Evolutionary conservation across 768 basidiomycete species (phyloP).

Genomic region (Leccinum variicolor): DNA sequence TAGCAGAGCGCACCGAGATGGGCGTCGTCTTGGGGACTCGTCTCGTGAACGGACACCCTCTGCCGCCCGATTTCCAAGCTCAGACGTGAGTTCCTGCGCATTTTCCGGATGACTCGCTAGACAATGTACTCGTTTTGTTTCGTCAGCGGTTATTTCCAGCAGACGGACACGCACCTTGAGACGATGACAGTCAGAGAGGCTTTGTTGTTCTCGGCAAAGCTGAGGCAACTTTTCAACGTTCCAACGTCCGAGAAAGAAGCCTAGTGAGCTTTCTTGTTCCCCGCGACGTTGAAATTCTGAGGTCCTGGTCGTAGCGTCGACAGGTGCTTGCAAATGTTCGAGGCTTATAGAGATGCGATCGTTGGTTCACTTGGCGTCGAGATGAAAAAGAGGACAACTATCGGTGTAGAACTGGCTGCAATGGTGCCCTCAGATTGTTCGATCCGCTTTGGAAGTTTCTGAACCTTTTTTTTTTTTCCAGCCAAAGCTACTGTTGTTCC

Average conservation of each 20-base stretch:
- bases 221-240: conserved; percentile 71
- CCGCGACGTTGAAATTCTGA: neutral
- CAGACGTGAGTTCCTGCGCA: conserved; percentile 41
- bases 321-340: conserved; percentile 58
- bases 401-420: conserved; percentile 84
- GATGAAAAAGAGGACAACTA: conserved; percentile 78
- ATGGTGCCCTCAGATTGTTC: conserved; percentile 37
- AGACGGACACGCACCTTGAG: conserved; percentile 76
- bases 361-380: conserved; percentile 69
- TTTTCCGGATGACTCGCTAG: too few species aligned
- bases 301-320: conserved; percentile 44
- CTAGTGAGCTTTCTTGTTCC: conserved; percentile 48
- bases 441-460: neutral
- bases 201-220: conserved; percentile 70
- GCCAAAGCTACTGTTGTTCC: conserved; percentile 78
- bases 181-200: conserved; percentile 80
- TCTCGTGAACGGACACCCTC: conserved; percentile 43
- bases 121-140: neutral
- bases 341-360: conserved; percentile 62
- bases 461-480: conserved; percentile 17
- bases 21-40: conserved; percentile 41
- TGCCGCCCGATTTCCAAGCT: conserved; percentile 50
- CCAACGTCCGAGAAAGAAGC: conserved; percentile 70
- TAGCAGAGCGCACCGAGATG: conserved; percentile 36
- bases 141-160: conserved; percentile 77